Evolutionary conservation across 1,139 yeast species (phyloP).

Genomic region (Suhomyces maxii): DNA sequence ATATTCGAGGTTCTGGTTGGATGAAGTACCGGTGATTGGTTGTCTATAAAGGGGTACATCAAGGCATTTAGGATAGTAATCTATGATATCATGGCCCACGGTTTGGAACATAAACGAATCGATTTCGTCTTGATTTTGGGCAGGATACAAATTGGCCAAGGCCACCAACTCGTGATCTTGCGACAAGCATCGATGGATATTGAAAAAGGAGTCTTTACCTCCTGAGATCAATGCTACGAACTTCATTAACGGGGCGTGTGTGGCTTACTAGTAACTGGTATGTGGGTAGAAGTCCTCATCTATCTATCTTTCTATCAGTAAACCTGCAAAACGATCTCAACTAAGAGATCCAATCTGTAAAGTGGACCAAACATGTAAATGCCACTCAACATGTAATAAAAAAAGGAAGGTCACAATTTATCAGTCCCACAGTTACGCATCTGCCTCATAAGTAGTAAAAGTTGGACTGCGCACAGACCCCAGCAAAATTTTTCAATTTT

Average conservation of each 20-base stretch:
- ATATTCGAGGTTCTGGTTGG: constrained; percentile 71
- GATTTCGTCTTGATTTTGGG: constrained; percentile 53
- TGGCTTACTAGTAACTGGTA: not conserved
- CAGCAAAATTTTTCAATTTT: constrained; percentile 14
- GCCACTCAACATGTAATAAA: constrained; percentile 1
- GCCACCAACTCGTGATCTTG: constrained; percentile 86
- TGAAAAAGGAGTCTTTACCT: constrained; percentile 93
- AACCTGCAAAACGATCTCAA: too few species aligned
- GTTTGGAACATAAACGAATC: constrained; percentile 98
- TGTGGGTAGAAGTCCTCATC: too few species aligned
- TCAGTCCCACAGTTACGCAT: constrained; percentile 8
- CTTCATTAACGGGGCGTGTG: constrained; percentile 55
- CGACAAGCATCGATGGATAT: constrained; percentile 76
- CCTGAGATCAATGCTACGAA: constrained; percentile 91
- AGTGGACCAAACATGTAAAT: too few species aligned
- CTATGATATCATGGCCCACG: constrained; percentile 86
- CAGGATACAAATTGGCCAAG: constrained; percentile 80
- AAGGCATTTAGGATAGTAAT: constrained; percentile 64
- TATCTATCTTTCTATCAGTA: too few species aligned
- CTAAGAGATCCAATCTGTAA: not conserved
- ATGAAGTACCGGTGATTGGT: constrained; percentile 62
- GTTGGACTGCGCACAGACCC: not conserved
- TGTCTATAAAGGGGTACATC: constrained; percentile 79
- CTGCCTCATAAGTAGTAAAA: not conserved
- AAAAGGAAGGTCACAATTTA: constrained; percentile 9